Percentiles rank a stretch among this genome's conserved stretches.
phyloP scores from a whole-genome alignment of 2,329 filamentous ascomycete genomes.

The Chrysosporium queenslandicum region DNA sequence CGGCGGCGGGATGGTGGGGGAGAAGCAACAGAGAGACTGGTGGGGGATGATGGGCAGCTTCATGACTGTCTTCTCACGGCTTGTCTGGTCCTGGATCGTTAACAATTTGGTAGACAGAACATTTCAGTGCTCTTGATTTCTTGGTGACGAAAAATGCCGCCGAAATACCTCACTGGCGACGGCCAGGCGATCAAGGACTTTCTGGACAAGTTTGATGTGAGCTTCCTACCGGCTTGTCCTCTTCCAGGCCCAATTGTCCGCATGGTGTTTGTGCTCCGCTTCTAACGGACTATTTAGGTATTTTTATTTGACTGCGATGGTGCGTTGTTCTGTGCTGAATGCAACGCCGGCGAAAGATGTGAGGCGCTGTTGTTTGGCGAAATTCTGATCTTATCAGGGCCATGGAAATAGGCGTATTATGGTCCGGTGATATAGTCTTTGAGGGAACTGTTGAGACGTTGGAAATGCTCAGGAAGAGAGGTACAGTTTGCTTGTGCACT shows the following conservation, averaged over 20 bases:
- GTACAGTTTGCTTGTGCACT: slow-evolving; percentile 37
- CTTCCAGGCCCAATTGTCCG: background rate
- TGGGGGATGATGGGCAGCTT: too few relatives aligned
- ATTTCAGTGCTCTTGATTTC: background rate
- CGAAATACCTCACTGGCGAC: slow-evolving; percentile 67
- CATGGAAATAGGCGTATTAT: slow-evolving; percentile 69
- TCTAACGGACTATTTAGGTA: slow-evolving; percentile 51
- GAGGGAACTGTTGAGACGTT: slow-evolving; percentile 77
- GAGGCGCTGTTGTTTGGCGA: background rate
- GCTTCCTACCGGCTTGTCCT: slow-evolving; percentile 32
- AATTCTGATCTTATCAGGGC: slow-evolving; percentile 17
- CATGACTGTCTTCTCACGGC: too few relatives aligned
- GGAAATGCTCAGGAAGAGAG: slow-evolving; percentile 68
- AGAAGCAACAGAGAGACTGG: too few relatives aligned
- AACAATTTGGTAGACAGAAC: background rate
- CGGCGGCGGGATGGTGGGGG: too few relatives aligned
- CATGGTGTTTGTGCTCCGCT: too few relatives aligned
- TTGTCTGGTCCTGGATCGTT: too few relatives aligned
- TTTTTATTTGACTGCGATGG: slow-evolving; percentile 98
- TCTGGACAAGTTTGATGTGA: slow-evolving; percentile 81
- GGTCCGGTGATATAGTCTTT: slow-evolving; percentile 89
- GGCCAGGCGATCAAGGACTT: slow-evolving; percentile 68
- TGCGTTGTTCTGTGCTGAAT: slow-evolving; percentile 34
- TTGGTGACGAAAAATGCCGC: slow-evolving; percentile 1
- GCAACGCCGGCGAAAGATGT: background rate